Conservation (phyloP, 345 rosid species). For the Populus euphratica region DNA sequence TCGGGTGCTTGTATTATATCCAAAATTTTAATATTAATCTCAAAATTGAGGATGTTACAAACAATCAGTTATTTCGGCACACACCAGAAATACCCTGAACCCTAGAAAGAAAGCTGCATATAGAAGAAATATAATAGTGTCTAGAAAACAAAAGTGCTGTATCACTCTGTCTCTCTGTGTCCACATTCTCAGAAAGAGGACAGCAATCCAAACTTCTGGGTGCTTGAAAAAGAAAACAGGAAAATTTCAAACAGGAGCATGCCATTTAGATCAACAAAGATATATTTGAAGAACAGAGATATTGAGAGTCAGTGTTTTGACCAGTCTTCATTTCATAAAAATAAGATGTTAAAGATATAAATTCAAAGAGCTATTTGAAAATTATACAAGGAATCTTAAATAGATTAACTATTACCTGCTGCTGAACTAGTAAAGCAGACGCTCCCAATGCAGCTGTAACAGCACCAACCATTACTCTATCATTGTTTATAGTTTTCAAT, state of each 20-base stretch:
- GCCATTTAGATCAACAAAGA: neutral
- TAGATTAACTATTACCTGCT: conserved; percentile 47
- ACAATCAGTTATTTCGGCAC: neutral
- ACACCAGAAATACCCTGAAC: neutral
- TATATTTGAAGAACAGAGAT: neutral
- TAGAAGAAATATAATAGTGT: neutral
- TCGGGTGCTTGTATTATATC: neutral
- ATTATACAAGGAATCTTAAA: neutral
- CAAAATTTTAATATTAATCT: neutral
- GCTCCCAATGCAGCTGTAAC: conserved; percentile 91
- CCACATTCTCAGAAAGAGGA: neutral
- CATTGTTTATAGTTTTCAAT: conserved; percentile 33
- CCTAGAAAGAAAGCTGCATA: neutral
- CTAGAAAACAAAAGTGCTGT: neutral
- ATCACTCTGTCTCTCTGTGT: neutral
- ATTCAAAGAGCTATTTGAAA: neutral
- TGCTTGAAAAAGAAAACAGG: neutral
- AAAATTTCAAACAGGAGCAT: conserved; percentile 1
- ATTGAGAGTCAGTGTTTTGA: neutral
- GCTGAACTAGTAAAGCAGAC: conserved; percentile 65
- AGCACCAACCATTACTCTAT: conserved; percentile 71
- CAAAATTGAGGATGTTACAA: neutral
- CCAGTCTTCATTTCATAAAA: neutral
- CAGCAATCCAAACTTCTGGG: neutral
- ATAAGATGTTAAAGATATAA: neutral